Evolutionary conservation across 2,329 filamentous ascomycete species (phyloP).

Genomic region (Aspergillus sp.): DNA sequence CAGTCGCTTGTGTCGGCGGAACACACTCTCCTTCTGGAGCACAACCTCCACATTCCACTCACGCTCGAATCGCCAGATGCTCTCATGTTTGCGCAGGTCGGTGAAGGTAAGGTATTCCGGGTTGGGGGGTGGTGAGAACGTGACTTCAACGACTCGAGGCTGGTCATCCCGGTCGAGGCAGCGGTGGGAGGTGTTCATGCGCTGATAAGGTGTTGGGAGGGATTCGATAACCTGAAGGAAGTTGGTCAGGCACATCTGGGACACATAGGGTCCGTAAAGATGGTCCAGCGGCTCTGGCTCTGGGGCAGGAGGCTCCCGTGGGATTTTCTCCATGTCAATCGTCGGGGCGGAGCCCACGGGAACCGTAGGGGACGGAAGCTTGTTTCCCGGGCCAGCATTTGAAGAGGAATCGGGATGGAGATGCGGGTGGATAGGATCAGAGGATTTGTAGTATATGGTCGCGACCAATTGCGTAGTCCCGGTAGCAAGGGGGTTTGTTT

Average conservation of each 20-base stretch:
- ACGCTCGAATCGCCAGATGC: constrained; percentile 76
- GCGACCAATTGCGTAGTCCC: constrained; percentile 42
- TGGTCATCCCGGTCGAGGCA: constrained; percentile 44
- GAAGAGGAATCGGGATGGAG: constrained; percentile 45
- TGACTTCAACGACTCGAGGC: constrained; percentile 50
- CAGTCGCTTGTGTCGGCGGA: constrained; percentile 73
- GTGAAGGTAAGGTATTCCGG: constrained; percentile 50
- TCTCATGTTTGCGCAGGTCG: constrained; percentile 74
- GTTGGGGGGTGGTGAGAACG: constrained; percentile 46
- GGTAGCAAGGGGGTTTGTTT: constrained; percentile 32
- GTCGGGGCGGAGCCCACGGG: constrained; percentile 47
- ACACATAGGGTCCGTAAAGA: constrained; percentile 51
- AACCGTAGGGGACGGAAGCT: constrained; percentile 36
- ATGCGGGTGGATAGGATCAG: constrained; percentile 39
- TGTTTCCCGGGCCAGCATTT: constrained; percentile 29
- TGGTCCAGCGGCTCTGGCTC: constrained; percentile 53
- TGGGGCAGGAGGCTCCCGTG: constrained; percentile 50
- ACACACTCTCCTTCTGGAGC: constrained; percentile 68
- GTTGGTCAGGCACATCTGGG: constrained; percentile 52
- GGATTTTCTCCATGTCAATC: constrained; percentile 48
- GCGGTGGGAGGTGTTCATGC: constrained; percentile 44
- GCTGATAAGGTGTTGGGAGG: constrained; percentile 45
- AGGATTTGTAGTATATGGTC: constrained; percentile 46
- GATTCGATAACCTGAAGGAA: constrained; percentile 50
- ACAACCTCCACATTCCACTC: constrained; percentile 87